phyloP scores from a whole-genome alignment of 225 moss, liverwort and hornwort genomes.

The Bryum argenteum region DNA sequence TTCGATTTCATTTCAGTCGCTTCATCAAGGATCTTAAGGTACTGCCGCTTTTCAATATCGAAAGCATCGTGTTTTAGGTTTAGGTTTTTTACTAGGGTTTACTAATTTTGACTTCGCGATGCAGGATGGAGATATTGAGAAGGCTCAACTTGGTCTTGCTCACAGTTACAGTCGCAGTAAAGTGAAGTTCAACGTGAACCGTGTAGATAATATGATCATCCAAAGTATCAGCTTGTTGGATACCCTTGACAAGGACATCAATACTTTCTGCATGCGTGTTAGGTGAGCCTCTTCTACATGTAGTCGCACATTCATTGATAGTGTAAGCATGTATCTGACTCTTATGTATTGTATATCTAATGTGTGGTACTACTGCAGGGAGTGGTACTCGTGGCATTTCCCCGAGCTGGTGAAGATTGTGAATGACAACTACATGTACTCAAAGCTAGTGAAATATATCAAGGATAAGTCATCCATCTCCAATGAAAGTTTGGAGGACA shows the following conservation, averaged over 20 bases:
- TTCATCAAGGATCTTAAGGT: conserved; percentile 90
- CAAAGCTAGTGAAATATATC: conserved; percentile 72
- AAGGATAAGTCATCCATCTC: conserved; percentile 78
- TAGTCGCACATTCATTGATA: not conserved
- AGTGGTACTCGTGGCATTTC: conserved; percentile 77
- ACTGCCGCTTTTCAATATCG: not conserved
- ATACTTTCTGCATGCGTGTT: conserved; percentile 93
- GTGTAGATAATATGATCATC: conserved; percentile 98
- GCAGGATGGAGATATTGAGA: conserved; percentile 96
- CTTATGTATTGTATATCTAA: not conserved
- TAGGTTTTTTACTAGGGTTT: not conserved
- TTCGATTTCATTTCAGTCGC: conserved; percentile 84
- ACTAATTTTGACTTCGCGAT: not conserved
- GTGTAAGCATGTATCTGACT: not conserved
- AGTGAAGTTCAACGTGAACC: conserved; percentile 97
- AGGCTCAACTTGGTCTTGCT: conserved; percentile 82
- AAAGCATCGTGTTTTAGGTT: not conserved
- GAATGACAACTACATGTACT: conserved; percentile 87
- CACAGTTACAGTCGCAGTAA: conserved; percentile 97
- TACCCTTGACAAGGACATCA: conserved; percentile 92
- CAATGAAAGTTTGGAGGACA: conserved; percentile 55
- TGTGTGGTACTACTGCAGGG: conserved; percentile 16
- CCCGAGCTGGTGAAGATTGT: conserved; percentile 88
- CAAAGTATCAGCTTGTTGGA: conserved; percentile 94
- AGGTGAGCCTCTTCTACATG: conserved; percentile 40